Evolutionary conservation across 2,329 filamentous ascomycete species (phyloP).

Genomic region (Taxawa tesnikishii): DNA sequence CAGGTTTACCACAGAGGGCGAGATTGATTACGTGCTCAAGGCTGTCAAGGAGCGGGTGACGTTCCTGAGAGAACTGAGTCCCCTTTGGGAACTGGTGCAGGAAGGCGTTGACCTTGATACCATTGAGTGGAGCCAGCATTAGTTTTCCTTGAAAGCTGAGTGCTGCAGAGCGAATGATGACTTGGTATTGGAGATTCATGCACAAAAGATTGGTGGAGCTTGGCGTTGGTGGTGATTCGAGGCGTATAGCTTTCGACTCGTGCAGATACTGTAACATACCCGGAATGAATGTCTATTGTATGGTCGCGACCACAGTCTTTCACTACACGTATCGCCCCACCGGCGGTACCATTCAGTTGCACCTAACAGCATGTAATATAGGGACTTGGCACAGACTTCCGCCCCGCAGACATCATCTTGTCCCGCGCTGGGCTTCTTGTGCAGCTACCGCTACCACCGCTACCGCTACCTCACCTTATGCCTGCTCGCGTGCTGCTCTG

Average conservation of each 20-base stretch:
- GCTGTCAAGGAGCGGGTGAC: constrained; percentile 82
- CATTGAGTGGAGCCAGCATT: constrained; percentile 98
- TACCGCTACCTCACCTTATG: too few species aligned
- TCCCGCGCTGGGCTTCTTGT: too few species aligned
- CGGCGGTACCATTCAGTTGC: too few species aligned
- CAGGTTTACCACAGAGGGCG: constrained; percentile 84
- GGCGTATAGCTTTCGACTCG: background rate
- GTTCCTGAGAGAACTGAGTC: constrained; percentile 88
- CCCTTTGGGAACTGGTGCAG: constrained; percentile 94
- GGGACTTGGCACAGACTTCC: too few species aligned
- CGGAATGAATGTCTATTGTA: background rate
- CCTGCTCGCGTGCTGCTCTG: too few species aligned
- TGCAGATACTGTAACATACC: background rate
- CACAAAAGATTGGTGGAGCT: background rate
- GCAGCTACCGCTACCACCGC: too few species aligned
- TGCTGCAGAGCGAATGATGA: too few species aligned
- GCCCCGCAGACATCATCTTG: too few species aligned
- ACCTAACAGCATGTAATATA: too few species aligned
- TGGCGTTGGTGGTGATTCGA: background rate
- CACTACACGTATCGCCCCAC: too few species aligned
- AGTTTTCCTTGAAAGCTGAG: too few species aligned
- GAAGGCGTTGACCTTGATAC: constrained; percentile 91
- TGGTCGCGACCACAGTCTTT: too few species aligned
- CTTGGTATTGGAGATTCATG: background rate
- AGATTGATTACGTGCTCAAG: constrained; percentile 96